A percentile compares a stretch with the other conserved stretches of the same genome.
phyloP scores from a whole-genome alignment of 495 filamentous ascomycete genomes.

The Jackrogersella multiformis region DNA sequence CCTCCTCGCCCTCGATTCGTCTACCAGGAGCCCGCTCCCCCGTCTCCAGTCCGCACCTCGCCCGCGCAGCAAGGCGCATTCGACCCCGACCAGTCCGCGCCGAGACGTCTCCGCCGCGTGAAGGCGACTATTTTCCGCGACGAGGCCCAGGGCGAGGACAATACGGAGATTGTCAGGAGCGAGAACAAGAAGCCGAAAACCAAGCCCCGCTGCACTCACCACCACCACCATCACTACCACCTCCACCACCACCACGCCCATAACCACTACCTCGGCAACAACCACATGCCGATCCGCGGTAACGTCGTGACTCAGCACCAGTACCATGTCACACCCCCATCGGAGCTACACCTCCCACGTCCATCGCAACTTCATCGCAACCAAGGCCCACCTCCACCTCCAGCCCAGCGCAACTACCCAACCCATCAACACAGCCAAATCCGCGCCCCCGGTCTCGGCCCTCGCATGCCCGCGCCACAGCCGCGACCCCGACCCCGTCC shows the following conservation, averaged over 20 bases:
- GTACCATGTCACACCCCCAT: neutral
- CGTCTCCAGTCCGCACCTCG: too few relatives aligned
- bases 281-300: neutral
- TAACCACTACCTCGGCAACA: neutral
- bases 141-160: neutral
- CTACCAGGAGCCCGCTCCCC: neutral
- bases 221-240: conserved; percentile 2
- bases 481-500: neutral
- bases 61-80: too few relatives aligned
- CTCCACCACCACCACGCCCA: neutral
- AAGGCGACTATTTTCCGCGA: too few relatives aligned
- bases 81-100: too few relatives aligned
- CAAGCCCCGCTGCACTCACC: neutral
- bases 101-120: too few relatives aligned
- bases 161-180: neutral
- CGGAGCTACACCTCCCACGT: too few relatives aligned
- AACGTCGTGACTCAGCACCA: neutral
- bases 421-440: too few relatives aligned
- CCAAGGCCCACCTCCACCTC: too few relatives aligned
- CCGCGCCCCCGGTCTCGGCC: too few relatives aligned
- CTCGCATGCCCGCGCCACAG: too few relatives aligned
- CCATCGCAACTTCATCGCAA: too few relatives aligned
- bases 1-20: neutral
- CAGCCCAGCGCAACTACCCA: too few relatives aligned
- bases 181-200: neutral